Evolutionary conservation across 2,329 filamentous ascomycete genomes (phyloP), one percentile per base, ranked within the genome.

Genomic region (Orbilia ellipsospora): DNA sequence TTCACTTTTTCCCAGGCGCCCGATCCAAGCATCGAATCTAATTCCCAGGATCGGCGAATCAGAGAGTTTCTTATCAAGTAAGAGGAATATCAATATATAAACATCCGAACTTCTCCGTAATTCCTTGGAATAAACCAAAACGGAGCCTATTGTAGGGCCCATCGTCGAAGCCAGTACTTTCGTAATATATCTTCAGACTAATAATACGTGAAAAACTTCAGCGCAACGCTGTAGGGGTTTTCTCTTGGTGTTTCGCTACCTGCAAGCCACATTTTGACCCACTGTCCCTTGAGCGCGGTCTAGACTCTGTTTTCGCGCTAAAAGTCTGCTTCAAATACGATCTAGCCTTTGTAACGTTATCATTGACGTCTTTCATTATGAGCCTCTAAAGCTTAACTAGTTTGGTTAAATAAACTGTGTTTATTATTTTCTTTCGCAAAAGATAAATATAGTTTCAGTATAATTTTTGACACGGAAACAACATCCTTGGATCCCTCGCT

Each of bases 231-330:
- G 10, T 36, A 36, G 8, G 31, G 31, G 31, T 7, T 36, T 36
- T 10, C 31, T 10, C 5, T 36, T 4, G 16, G 16, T 48, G 23
- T 52, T 73, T 73, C 36, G 63, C 62, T 51, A 67, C 40, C 54
- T 42, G 63, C 63, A 67, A 74, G 70, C 70, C 70, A 74, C 70
- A 67, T 67, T 68, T 63, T 62, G 63, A 36, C 31, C 31, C 31
- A 36, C 31, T 36, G 31, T 73, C 52, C 31, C 26, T 51, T 28
- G 40, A 52, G 23, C 56, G 23, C 18, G 60, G 62, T 67, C 70
- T 61, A 73, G 68, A 73, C 61, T 65, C 61, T 31, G 28, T n/a
- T n/a, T n/a, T n/a, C n/a, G 23, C 23, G 23, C 31, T 36, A 36
- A 6, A 6, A 36, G 6, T 36, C 31, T 36, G 31, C 31, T 7